A percentile compares a stretch with the other conserved stretches of the same genome.
Conservation (phyloP, 305 asterid species). For the Fraxinus baroniana region DNA sequence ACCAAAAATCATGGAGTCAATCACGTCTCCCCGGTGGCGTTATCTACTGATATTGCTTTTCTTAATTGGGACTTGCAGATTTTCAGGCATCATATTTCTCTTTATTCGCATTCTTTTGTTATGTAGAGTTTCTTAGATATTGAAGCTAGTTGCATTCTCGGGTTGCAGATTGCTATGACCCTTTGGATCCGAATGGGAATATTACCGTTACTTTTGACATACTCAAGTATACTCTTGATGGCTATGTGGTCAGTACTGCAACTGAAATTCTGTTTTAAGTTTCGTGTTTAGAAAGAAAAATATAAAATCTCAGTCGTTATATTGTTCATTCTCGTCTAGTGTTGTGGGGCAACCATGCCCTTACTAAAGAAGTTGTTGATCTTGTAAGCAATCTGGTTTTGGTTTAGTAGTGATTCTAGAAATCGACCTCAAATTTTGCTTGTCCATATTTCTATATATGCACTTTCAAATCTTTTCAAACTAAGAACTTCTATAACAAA, state of each 20-base stretch:
- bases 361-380: not conserved
- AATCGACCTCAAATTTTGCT: not conserved
- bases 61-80: constrained; percentile 29
- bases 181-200: constrained; percentile 72
- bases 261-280: not conserved
- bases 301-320: not conserved
- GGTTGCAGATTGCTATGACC: constrained; percentile 65
- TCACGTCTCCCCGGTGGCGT: constrained; percentile 13
- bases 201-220: constrained; percentile 54
- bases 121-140: constrained; percentile 8
- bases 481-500: not conserved
- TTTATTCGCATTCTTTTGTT: not conserved
- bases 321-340: not conserved
- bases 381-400: not conserved
- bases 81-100: constrained; percentile 47
- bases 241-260: constrained; percentile 54
- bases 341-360: not conserved
- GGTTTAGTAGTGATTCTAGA: not conserved
- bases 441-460: not conserved
- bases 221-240: constrained; percentile 47
- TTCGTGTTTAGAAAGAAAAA: not conserved
- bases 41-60: constrained; percentile 29
- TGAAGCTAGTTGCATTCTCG: constrained; percentile 12
- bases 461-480: not conserved
- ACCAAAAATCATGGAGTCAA: constrained; percentile 33